Base-by-base conservation (phyloP, 164 flowering plant species). In the Vitis cinerea region DNA sequence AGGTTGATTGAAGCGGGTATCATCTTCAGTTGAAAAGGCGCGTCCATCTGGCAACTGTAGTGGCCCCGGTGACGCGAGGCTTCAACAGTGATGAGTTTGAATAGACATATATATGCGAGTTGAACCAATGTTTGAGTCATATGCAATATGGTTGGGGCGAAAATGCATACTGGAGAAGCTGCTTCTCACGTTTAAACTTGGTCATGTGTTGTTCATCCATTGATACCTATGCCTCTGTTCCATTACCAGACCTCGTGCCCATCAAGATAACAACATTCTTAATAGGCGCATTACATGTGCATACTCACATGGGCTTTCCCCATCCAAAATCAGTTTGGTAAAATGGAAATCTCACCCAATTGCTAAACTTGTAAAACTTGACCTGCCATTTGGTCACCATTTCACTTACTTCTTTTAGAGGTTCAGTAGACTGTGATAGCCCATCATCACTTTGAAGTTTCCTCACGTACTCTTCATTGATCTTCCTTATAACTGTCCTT, bases 281-380 rank as follows among this genome's bases (percentile, higher is more conserved):
- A 17, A 56, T 56, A 13, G 56, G 23, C 13, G 29, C 11, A n/a
- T 31, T 55, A 9, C 65, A 19, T 14, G 59, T 17, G 31, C 67
- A 59, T 10, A 75, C 65, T 85, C 89, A 83, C 2, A 23, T 30
- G 0, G 89, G 84, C 73, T 66, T 81, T 30, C 86, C 87, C 83
- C 84, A 83, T 3, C 87, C 86, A 19, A 48, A 86, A 71, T 84
- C 82, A 11, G 71, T 52, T 8, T 78, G 76, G 53, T 83, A 80
- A 12, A 67, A 51, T 2, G 74, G 78, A 12, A 74, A 59, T 63
- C 74, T 61, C n/a, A 80, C 75, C 79, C 74, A 77, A 58, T 84
- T 86, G 8, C 68, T 70, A 51, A 80, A 75, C 44, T 58, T 58
- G 4, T 67, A 68, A 2, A 50, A 37, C 60, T 72, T 54, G 0